Conservation (phyloP, 2,329 filamentous ascomycete genomes). For the Fusarium sp. region DNA sequence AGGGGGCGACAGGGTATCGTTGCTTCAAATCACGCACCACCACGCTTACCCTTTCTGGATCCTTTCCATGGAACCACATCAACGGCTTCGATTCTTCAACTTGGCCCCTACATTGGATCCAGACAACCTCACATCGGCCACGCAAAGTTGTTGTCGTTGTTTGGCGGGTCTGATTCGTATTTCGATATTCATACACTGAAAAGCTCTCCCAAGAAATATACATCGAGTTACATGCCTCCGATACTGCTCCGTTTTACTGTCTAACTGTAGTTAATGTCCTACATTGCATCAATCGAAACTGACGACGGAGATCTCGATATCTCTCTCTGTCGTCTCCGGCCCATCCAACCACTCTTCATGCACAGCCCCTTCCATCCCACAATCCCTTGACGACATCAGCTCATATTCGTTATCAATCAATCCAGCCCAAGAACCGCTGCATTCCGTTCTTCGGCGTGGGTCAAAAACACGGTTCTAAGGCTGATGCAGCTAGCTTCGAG, state of each 20-base stretch:
- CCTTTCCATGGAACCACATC: constrained; percentile 5
- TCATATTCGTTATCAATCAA: constrained; percentile 34
- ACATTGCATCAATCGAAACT: not conserved
- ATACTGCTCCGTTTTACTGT: constrained; percentile 5
- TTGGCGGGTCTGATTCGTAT: not conserved
- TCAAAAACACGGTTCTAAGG: constrained; percentile 37
- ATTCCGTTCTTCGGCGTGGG: constrained; percentile 47
- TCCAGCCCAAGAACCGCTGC: constrained; percentile 28
- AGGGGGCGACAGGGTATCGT: constrained; percentile 32
- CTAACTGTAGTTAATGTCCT: constrained; percentile 20
- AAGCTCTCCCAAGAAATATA: constrained; percentile 3
- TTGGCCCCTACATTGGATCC: constrained; percentile 20
- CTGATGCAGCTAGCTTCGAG: constrained; percentile 42
- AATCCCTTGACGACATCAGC: constrained; percentile 36
- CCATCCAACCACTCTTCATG: not conserved
- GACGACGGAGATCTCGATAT: not conserved
- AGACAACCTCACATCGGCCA: not conserved
- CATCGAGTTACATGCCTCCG: constrained; percentile 32
- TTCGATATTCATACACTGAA: not conserved
- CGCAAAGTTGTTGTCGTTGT: too few species aligned
- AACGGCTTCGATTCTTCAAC: constrained; percentile 34
- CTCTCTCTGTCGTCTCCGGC: not conserved
- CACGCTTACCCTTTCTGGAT: constrained; percentile 19
- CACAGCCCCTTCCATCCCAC: constrained; percentile 23
- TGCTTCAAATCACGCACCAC: constrained; percentile 12